Evolutionary conservation across 2,329 filamentous ascomycete genomes (phyloP), one percentile per base, ranked within the genome.

Genomic region (Aspergillus arachidicola): DNA sequence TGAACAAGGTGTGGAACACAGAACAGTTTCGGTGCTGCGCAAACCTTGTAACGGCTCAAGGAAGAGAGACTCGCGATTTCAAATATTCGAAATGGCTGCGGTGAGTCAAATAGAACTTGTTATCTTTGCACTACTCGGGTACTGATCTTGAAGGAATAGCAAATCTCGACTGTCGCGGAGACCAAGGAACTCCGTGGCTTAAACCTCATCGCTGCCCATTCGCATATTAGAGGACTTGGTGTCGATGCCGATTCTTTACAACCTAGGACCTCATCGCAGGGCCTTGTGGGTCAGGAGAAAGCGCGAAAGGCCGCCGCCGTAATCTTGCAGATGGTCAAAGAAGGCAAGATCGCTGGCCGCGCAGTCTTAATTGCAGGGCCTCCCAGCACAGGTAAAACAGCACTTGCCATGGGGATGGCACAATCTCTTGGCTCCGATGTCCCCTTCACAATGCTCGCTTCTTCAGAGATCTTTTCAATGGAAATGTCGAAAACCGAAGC

Each of bases 401-500:
- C 95, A 55, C 96, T 99, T 72, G 95, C 95, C 58, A 98, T 97
- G 91, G 95, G 94, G 56, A 97, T 99, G 94, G 91, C 95, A 43
- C 95, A 99, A 78, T 96, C 94, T 34, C 87, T 99, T 58, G 95
- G 94, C 53, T 81, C 93, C 56, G 95, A 99, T 77, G 94, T 97
- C 2, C 95, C 95, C 4, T 99, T 99, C 78, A 99, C 95, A 26
- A 94, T 93, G 81, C 89, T 98, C 67, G 93, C 95, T 50, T 93
- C 94, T 16, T 97, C 94, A 63, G 95, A 99, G 79, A 97, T 99
- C 74, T 99, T 97, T 83, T 97, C 94, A 30, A 87, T 98, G 75
- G 95, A 99, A 80, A 98, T 99, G 94, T 97, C 93, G 72, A 99
- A 99, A 84, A 99, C 95, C 43, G 95, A 99, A 80, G 94, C 95